Evolutionary conservation across 495 filamentous ascomycete species (phyloP), one percentile per base, ranked within the genome.

Genomic region (Podospora pseudoanserina): DNA sequence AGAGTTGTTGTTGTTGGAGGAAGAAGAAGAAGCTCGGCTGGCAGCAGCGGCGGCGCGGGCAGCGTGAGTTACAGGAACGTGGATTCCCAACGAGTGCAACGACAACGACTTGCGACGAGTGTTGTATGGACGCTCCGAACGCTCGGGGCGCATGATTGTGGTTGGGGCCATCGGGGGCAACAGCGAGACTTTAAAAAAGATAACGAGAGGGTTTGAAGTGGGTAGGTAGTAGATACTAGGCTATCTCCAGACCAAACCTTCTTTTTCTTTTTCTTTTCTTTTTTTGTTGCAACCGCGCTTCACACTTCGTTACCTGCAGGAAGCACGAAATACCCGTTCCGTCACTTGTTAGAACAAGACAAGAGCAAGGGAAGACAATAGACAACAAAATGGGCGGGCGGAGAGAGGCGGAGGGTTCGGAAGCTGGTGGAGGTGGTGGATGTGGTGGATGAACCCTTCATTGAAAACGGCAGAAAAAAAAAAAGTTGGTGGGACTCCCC

Each of bases 81-180:
- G 92, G 70, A 98, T 97, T 76, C 95, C 95, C 71, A 98, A 86
- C 67, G 92, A 94, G 23, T 93, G 91, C 71, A 99, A 84, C 34
- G 95, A 99, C 74, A 99, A 81, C 76, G 93, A 97, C 83, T 98
- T 99, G 79, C 95, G 90, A 80, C 95, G 91, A 69, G 95, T 99
- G 80, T 99, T 97, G 86, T 97, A 97, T 70, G 93, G 92, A 93
- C 67, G 64, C 30, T 63, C 61, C 19, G 61, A 63, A 32, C 61
- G 61, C 30, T 19, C 64, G 96, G 97, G 73, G 69, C 55, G 55
- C 55, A 87, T 70, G 72, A 61, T 68, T 7, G 32, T 44, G 39
- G 65, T 6, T 4, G 60, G 30, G 58, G 44, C 30, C 39, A 64
- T 55, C 44, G 65, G 39, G 39, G 64, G 60, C 54, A 57, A 26